Evolutionary conservation across 1,284 basidiomycete genomes (phyloP).

Genomic region (Apiotrichum gracile): DNA sequence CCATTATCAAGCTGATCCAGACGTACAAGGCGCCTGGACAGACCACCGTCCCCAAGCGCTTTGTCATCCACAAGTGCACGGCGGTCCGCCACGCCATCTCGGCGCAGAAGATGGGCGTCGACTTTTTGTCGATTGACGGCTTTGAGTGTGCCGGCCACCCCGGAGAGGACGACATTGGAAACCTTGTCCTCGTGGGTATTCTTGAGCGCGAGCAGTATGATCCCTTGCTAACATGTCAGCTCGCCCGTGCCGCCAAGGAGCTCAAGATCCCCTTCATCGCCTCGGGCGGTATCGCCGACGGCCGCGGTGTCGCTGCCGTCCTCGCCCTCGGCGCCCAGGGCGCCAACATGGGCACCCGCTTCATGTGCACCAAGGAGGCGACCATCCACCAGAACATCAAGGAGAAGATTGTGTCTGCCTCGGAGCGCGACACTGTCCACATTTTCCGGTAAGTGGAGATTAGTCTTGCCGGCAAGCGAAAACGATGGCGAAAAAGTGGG

Average conservation of each 20-base stretch:
- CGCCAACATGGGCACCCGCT: slow-evolving; percentile 63
- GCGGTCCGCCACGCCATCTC: slow-evolving; percentile 78
- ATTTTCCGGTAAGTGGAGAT: slow-evolving; percentile 68
- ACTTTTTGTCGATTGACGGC: slow-evolving; percentile 80
- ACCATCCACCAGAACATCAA: slow-evolving; percentile 89
- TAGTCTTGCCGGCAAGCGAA: too few relatives aligned
- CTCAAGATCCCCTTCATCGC: slow-evolving; percentile 81
- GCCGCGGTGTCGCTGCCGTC: slow-evolving; percentile 72
- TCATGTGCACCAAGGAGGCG: slow-evolving; percentile 52
- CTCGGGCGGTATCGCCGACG: slow-evolving; percentile 79
- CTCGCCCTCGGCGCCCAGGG: slow-evolving; percentile 80
- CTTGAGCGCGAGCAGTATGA: not conserved
- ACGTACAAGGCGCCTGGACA: slow-evolving; percentile 33
- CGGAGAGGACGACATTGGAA: slow-evolving; percentile 90
- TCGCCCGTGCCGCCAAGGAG: slow-evolving; percentile 81
- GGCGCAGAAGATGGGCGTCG: slow-evolving; percentile 70
- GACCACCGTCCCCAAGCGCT: slow-evolving; percentile 48
- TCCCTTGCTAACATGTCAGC: slow-evolving; percentile 46
- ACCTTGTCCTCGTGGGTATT: slow-evolving; percentile 67
- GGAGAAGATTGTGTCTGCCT: slow-evolving; percentile 73
- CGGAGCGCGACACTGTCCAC: slow-evolving; percentile 72
- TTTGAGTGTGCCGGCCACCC: slow-evolving; percentile 93
- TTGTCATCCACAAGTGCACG: slow-evolving; percentile 88
- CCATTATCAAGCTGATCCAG: slow-evolving; percentile 76
- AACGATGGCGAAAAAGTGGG: too few relatives aligned